A percentile compares a stretch with the other conserved stretches of the same genome.
phyloP scores from a whole-genome alignment of 495 filamentous ascomycete species.

The Penicillium manginii region DNA sequence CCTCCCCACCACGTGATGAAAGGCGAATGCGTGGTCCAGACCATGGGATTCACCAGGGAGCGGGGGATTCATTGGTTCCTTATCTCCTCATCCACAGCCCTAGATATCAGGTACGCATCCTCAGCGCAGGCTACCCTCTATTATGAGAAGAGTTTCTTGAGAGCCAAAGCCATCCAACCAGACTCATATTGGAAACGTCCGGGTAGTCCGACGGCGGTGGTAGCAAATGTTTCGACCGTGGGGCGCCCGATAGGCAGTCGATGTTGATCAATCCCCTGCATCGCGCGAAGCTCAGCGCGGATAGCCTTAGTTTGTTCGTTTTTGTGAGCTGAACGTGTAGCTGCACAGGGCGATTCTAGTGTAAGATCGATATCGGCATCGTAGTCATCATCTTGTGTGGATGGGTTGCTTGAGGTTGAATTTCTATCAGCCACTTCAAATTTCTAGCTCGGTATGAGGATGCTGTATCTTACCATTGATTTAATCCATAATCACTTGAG shows the following conservation, averaged over 20 bases:
- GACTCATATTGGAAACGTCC: neutral
- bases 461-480: neutral
- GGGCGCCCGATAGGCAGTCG: neutral
- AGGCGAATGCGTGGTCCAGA: slow-evolving; percentile 1
- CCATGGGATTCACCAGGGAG: neutral
- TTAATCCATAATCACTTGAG: neutral
- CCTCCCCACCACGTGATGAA: neutral
- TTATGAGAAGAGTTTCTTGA: neutral
- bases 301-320: neutral
- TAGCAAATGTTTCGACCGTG: neutral
- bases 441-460: neutral
- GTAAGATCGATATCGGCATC: neutral
- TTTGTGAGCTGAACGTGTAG: neutral
- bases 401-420: neutral
- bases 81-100: neutral
- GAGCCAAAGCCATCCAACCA: neutral
- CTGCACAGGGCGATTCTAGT: neutral
- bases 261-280: slow-evolving; percentile 1
- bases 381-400: neutral
- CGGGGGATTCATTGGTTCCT: neutral
- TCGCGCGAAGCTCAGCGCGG: neutral
- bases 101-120: neutral
- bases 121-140: neutral
- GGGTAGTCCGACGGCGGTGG: neutral
- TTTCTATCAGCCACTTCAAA: neutral